These are phyloP conservation scores for Botrytis sinoallii DNA, from an alignment of 2,329 filamentous ascomycete species.

Conservation along the genomic window DNA sequence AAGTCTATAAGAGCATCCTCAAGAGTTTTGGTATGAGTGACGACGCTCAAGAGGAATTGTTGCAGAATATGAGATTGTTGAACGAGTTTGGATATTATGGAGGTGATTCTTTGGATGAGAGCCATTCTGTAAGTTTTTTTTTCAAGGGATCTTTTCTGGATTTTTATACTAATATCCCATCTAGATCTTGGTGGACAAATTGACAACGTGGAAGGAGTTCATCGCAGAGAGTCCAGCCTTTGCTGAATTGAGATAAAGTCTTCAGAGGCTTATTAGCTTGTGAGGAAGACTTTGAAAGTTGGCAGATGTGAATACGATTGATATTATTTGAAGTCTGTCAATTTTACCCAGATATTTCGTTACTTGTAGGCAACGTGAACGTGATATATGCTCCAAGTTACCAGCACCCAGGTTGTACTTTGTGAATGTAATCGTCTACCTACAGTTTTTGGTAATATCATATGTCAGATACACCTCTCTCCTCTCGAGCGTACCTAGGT, in stretches of 20 bases:
- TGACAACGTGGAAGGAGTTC: constrained; percentile 45
- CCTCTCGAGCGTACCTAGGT: background rate
- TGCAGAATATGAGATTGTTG: constrained; percentile 53
- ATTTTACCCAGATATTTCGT: background rate
- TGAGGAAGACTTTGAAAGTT: background rate
- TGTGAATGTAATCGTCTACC: background rate
- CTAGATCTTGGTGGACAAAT: constrained; percentile 40
- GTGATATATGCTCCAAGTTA: background rate
- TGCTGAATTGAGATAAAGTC: constrained; percentile 39
- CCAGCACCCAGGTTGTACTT: background rate
- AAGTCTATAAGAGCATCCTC: constrained; percentile 43
- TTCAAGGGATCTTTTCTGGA: background rate
- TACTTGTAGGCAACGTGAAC: background rate
- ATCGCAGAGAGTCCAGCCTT: constrained; percentile 38
- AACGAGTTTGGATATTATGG: constrained; percentile 53
- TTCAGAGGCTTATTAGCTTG: background rate
- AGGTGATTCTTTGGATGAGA: constrained; percentile 43
- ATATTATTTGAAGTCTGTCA: background rate
- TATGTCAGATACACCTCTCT: background rate
- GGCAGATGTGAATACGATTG: background rate
- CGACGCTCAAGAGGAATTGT: constrained; percentile 46
- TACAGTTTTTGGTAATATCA: background rate
- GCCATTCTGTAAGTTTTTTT: constrained; percentile 34
- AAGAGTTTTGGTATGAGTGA: constrained; percentile 40
- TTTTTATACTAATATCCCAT: constrained; percentile 19